Evolutionary conservation across 2,329 filamentous ascomycete species (phyloP), one percentile per base, ranked within the genome.

Genomic region (Emmonsiellopsis sp.): DNA sequence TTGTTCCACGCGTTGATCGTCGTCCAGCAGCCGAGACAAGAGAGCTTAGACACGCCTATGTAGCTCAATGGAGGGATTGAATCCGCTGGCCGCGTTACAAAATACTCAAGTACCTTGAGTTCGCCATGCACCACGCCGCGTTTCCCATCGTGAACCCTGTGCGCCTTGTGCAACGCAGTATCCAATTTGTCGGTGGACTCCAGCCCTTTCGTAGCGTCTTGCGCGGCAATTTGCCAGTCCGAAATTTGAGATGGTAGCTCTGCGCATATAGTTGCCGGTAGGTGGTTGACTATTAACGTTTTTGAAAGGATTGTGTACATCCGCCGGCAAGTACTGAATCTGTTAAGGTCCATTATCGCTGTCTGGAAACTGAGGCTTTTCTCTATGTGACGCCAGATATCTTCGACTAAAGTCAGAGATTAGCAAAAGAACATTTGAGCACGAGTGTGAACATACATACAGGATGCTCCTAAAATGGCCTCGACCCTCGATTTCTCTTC

Each of bases 391-490:
- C 37, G 37, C 37, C 37, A 40, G 37, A 14, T 40, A 40, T 40
- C 37, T 40, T 40, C 37, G 37, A 40, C 37, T 40, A 40, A 40
- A 40, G 37, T 6, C 37, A 14, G 37, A 40, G 37, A 40, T 40
- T 40, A 40, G 37, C 14, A 3, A 40, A 40, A 40, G 37, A 14
- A 69, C 14, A 6, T 40, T 4, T 40, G 37, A 3, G 37, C 17
- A 40, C 3, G 6, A 11, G 37, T 40, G 37, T 40, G 37, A 40
- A 14, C 37, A 40, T 40, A 40, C 37, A 40, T 40, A 40, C 37
- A 40, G 6, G 37, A 40, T 40, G 37, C 14, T 11, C 37, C 37
- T 40, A 40, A 40, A 3, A 40, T 40, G 37, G 37, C 37, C 37
- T 6, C 6, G 37, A 6, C 6, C 6, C 37, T 40, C 37, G 37